Conservation (phyloP, 192 early-diverging fungal genomes). For the Funneliformis mosseae region DNA sequence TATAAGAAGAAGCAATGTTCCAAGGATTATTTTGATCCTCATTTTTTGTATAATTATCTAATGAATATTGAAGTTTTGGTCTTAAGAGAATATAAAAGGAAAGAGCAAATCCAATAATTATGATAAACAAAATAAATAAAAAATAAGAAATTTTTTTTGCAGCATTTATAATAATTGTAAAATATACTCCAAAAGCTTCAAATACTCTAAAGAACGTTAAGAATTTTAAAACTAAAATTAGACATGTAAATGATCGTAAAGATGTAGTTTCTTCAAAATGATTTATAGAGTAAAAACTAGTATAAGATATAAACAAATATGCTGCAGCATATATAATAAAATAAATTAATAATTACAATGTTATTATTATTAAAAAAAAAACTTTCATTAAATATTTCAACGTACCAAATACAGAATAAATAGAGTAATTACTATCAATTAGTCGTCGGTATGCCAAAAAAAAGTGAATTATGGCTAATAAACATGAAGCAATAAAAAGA, state of each 20-base stretch:
- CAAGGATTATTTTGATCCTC: not conserved
- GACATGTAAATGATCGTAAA: not conserved
- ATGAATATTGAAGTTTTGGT: not conserved
- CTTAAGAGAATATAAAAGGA: constrained; percentile 9
- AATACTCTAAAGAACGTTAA: not conserved
- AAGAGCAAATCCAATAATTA: constrained; percentile 5
- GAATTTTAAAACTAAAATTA: constrained; percentile 13
- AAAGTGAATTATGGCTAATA: no score
- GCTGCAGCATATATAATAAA: not conserved
- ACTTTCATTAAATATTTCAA: not conserved
- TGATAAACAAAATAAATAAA: not conserved
- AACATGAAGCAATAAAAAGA: not conserved
- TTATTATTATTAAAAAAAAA: no score
- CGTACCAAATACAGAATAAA: not conserved
- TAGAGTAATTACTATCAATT: not conserved
- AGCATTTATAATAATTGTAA: not conserved
- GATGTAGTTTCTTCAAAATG: not conserved
- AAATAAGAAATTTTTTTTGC: not conserved
- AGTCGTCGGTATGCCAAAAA: not conserved
- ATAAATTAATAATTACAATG: not conserved
- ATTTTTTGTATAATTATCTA: not conserved
- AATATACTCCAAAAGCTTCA: constrained; percentile 1
- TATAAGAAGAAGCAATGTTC: not conserved
- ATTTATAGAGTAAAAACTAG: no score
- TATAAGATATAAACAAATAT: not conserved